Base-by-base conservation (phyloP, 202 grass and related monocot genomes). In the Digitaria exilis region DNA sequence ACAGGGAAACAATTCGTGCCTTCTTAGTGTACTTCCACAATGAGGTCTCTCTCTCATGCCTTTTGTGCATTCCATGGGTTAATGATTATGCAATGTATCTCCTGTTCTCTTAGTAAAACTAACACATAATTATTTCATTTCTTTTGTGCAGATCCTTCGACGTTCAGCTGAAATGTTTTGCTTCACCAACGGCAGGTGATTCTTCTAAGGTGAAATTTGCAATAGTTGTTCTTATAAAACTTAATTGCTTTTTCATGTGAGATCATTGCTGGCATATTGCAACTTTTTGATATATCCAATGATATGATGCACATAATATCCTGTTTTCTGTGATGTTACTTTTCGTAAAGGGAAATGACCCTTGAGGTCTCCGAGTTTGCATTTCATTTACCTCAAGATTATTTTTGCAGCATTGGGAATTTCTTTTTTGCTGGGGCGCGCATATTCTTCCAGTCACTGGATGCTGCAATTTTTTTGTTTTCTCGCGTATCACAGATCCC, bases 111-210 rank as follows among this genome's bases (percentile, higher is more conserved):
- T 55, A 26, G 16, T 65, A 25, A 74, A 49, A 78, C 62, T 65
- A 25, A 74, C 57, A 78, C 62, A 78, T 55, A 50, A 78, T 77
- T n/a, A 44, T 25, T 72, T 31, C 34, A 52, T 66, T 75, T 75
- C 3, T 82, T 77, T 63, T 83, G 22, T 75, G 56, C 90, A 98
- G 95, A 98, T 98, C 73, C 88, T 98, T 64, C 80, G 87, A 42
- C 75, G 87, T 34, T 80, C 92, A 78, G 82, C 87, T 84, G 92
- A 95, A 73, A 88, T 86, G 46, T 95, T 98, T 93, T 98, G 90
- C 78, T 98, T 98, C 90, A 87, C 90, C 84, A 94, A 98, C 78
- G 95, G 95, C 88, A 98, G 95, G 95, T 98, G 88, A 90, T 95
- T 69, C 58, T 93, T 95, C 74, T 91, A 85, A 90, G 80, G 82